Base-by-base conservation (phyloP, 2,329 filamentous ascomycete genomes). In the Nectriaceae sp. region DNA sequence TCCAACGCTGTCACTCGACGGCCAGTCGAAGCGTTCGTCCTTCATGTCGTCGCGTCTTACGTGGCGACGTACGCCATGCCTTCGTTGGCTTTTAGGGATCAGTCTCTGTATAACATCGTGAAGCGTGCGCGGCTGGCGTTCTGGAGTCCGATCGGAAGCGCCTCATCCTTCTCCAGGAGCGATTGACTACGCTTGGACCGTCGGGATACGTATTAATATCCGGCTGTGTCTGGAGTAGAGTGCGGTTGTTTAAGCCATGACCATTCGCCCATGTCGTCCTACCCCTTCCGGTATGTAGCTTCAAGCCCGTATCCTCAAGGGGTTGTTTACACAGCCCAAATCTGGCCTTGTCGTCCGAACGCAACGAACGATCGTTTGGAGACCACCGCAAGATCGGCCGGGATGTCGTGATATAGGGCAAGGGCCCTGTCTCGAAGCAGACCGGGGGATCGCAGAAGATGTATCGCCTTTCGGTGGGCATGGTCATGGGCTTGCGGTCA, bases 391-490 rank as follows among this genome's bases (percentile, higher is more conserved):
- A 52, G 44, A 50, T 46, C 40, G 42, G 45, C 39, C 48, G 43
- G 53, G 47, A 49, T 52, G 44, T 20, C 31, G 47, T 21, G 47
- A 59, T 60, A 55, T 56, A 57, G 47, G 44, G 44, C 53, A 56
- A 50, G 46, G 47, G 40, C 55, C 49, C 51, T 52, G 59, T 62
- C 55, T 62, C 59, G 47, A 50, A 52, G 38, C 39, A 21, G 35
- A 42, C 54, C 47, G 47, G 54, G 40, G 59, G 50, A 47, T 45
- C 46, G 49, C 44, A 42, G 52, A 44, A 38, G 22, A 22, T 52
- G 59, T 57, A 40, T 62, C 55, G 50, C 47, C 55, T 58, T 59
- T 40, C 56, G 59, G 59, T 62, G 59, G 57, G 55, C 57, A 47
- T 39, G 37, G 19, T 21, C 37, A 21, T 20, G 37, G 37, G 11